A percentile compares a stretch with the other conserved stretches of the same genome.
Evolutionary conservation across 2,329 filamentous ascomycete species (phyloP).

Genomic region (Eurotiales sp.): DNA sequence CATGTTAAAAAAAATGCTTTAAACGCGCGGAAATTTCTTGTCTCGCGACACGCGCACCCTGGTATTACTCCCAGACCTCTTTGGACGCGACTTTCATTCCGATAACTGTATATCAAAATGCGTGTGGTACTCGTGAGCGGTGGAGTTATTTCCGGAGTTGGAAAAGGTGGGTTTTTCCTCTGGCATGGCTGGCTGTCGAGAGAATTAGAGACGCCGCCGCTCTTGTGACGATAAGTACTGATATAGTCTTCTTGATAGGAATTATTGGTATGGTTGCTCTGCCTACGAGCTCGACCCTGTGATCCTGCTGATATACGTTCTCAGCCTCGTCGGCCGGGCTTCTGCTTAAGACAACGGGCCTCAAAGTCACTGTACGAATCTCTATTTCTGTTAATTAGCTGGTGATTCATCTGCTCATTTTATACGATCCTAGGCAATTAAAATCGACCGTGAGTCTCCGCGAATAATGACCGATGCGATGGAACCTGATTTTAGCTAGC

Average conservation of each 20-base stretch:
- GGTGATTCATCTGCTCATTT: not conserved
- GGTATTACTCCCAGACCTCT: not conserved
- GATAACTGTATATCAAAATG: constrained; percentile 1
- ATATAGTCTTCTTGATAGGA: not conserved
- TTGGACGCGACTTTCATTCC: not conserved
- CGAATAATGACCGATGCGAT: too few relatives aligned
- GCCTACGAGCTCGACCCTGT: not conserved
- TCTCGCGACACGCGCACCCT: too few relatives aligned
- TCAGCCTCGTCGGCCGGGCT: constrained; percentile 67
- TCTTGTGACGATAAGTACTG: not conserved
- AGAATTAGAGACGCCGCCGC: too few relatives aligned
- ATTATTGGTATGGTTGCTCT: constrained; percentile 1
- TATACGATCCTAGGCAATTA: not conserved
- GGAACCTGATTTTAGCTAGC: constrained; percentile 23
- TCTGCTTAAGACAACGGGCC: constrained; percentile 73
- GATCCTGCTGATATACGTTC: constrained; percentile 12
- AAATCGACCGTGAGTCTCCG: not conserved
- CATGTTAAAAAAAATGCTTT: too few relatives aligned
- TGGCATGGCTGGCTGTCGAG: not conserved
- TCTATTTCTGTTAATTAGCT: not conserved
- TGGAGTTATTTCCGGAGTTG: constrained; percentile 8
- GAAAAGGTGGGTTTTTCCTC: constrained; percentile 22
- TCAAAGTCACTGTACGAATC: constrained; percentile 69
- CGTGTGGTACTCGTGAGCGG: constrained; percentile 7
- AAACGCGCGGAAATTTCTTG: too few relatives aligned